phyloP scores from a whole-genome alignment of 805 yeast genomes.

The Cyberlindnera amylophila region DNA sequence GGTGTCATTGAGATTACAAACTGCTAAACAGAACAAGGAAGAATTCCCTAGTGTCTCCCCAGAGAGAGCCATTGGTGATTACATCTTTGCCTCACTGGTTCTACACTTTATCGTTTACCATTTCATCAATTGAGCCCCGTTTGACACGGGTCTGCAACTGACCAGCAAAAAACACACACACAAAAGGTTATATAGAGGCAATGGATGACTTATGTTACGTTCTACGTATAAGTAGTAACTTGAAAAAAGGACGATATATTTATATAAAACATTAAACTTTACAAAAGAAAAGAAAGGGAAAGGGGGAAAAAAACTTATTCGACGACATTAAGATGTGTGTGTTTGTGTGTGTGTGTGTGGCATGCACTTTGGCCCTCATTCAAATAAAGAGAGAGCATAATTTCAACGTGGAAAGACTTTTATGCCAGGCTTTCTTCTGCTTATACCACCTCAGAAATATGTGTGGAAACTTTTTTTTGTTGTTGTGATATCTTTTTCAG shows the following conservation, averaged over 20 bases:
- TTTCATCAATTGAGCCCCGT: conserved; percentile 66
- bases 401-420: too few species aligned
- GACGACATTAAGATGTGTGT: not conserved
- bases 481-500: too few species aligned
- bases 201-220: not conserved
- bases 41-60: conserved; percentile 42
- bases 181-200: too few species aligned
- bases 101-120: conserved; percentile 87
- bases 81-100: conserved; percentile 77
- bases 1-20: conserved; percentile 76
- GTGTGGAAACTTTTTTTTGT: too few species aligned
- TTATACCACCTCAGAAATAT: too few species aligned
- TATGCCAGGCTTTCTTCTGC: not conserved
- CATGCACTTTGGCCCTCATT: too few species aligned
- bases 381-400: too few species aligned
- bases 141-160: too few species aligned
- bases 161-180: too few species aligned
- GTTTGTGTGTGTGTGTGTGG: too few species aligned
- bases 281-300: not conserved
- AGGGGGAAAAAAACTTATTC: not conserved
- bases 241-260: not conserved
- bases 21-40: conserved; percentile 35
- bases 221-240: not conserved
- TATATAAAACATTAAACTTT: not conserved
- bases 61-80: conserved; percentile 81